Evolutionary conservation across 2,329 filamentous ascomycete genomes (phyloP).

Genomic region (Aspergillus fijiensis): DNA sequence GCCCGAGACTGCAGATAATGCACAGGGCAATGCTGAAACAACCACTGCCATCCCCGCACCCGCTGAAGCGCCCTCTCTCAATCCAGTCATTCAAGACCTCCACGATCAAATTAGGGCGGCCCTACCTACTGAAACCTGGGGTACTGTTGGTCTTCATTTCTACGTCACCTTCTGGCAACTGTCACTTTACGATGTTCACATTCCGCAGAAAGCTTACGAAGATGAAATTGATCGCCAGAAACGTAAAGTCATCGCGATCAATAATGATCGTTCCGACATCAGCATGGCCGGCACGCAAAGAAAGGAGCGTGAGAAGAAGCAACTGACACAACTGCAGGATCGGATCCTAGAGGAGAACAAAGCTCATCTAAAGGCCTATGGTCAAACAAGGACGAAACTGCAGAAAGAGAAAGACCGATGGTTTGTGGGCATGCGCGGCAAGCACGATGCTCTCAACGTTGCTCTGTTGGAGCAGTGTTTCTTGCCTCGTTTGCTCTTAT

Average conservation of each 20-base stretch:
- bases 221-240: constrained; percentile 69
- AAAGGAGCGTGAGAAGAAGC: constrained; percentile 69
- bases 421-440: constrained; percentile 67
- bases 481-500: constrained; percentile 80
- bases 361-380: constrained; percentile 65
- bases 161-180: constrained; percentile 93
- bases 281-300: constrained; percentile 63
- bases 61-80: constrained; percentile 53
- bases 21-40: constrained; percentile 19
- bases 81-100: constrained; percentile 71
- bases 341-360: constrained; percentile 72
- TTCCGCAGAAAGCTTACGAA: constrained; percentile 75
- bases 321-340: constrained; percentile 66
- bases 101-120: constrained; percentile 66
- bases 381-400: constrained; percentile 67
- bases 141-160: constrained; percentile 73
- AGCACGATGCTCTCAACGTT: constrained; percentile 68
- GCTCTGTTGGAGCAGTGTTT: constrained; percentile 86
- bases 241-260: constrained; percentile 65
- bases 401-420: constrained; percentile 74
- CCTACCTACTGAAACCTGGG: constrained; percentile 64
- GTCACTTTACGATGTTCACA: constrained; percentile 74
- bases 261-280: constrained; percentile 71
- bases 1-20: constrained; percentile 12
- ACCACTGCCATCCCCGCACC: constrained; percentile 28